A percentile compares a stretch with the other conserved stretches of the same genome.
Conservation (phyloP, 2,329 filamentous ascomycete genomes). For the Pestalotiopsis sp. region DNA sequence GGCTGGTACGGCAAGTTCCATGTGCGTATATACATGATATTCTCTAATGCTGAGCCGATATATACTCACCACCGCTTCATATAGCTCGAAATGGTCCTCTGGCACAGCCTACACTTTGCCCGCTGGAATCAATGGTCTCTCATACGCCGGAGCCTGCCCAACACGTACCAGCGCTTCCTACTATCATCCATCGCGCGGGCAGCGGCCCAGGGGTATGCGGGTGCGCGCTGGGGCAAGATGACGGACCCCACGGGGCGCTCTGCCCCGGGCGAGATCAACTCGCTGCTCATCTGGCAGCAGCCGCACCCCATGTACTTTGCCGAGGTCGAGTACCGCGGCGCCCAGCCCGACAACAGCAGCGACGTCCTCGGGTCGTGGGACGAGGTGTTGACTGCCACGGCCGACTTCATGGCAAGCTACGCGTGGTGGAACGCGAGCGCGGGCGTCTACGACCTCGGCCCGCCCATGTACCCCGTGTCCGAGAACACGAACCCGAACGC, state of each 20-base stretch:
- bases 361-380: slow-evolving; percentile 56
- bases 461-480: slow-evolving; percentile 48
- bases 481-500: slow-evolving; percentile 62
- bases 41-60: too few species aligned
- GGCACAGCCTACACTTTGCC: slow-evolving; percentile 55
- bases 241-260: slow-evolving; percentile 57
- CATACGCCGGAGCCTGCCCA: slow-evolving; percentile 46
- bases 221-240: slow-evolving; percentile 57
- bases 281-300: slow-evolving; percentile 65
- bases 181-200: slow-evolving; percentile 40
- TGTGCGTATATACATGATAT: too few species aligned
- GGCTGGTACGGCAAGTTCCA: slow-evolving; percentile 62
- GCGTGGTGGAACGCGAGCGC: slow-evolving; percentile 57
- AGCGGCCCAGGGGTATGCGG: slow-evolving; percentile 42
- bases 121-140: slow-evolving; percentile 51
- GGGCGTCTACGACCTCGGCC: slow-evolving; percentile 51
- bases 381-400: slow-evolving; percentile 49
- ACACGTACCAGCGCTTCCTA: slow-evolving; percentile 51
- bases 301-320: slow-evolving; percentile 65
- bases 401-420: slow-evolving; percentile 63
- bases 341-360: slow-evolving; percentile 32
- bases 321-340: slow-evolving; percentile 55
- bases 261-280: slow-evolving; percentile 64
- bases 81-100: slow-evolving; percentile 56
- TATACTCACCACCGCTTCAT: background rate